These are phyloP conservation scores for Diaporthe destruens DNA, from an alignment of 2,329 filamentous ascomycete species.

Conservation along the genomic window DNA sequence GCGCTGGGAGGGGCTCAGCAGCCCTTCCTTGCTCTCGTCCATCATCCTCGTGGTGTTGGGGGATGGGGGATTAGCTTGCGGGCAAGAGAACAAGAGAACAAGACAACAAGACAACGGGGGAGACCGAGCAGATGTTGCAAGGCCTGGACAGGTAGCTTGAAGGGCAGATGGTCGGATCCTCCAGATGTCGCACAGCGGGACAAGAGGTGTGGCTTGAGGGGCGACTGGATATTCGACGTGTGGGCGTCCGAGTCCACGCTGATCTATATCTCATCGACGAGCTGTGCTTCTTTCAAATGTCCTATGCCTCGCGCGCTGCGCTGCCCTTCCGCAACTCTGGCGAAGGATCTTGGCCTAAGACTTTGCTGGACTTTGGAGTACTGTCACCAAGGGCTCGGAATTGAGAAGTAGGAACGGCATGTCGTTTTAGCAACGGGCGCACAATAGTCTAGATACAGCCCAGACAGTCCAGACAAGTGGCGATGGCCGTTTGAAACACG, in stretches of 20 bases:
- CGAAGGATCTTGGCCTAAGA: conserved; percentile 1
- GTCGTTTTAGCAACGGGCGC: not conserved
- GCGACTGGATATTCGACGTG: not conserved
- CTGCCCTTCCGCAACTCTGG: conserved; percentile 25
- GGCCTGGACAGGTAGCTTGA: not conserved
- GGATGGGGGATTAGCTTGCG: no score
- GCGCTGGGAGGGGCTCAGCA: conserved; percentile 38
- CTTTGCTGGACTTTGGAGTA: not conserved
- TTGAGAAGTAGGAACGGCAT: conserved; percentile 6
- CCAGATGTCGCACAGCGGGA: conserved; percentile 28
- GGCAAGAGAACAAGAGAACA: not conserved
- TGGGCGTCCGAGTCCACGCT: not conserved
- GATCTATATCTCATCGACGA: conserved; percentile 18
- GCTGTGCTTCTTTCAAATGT: conserved; percentile 17
- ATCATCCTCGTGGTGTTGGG: conserved; percentile 19
- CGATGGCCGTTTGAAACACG: conserved; percentile 26
- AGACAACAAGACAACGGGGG: no score
- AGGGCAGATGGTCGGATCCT: not conserved
- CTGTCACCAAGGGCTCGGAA: not conserved
- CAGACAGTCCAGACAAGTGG: conserved; percentile 26
- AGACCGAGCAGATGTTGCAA: not conserved
- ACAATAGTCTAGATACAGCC: not conserved
- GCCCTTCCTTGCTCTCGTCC: conserved; percentile 41
- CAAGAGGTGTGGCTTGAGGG: conserved; percentile 3
- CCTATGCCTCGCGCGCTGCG: conserved; percentile 25